phyloP scores from a whole-genome alignment of 2,329 filamentous ascomycete genomes.

The Cytospora schulzeri region DNA sequence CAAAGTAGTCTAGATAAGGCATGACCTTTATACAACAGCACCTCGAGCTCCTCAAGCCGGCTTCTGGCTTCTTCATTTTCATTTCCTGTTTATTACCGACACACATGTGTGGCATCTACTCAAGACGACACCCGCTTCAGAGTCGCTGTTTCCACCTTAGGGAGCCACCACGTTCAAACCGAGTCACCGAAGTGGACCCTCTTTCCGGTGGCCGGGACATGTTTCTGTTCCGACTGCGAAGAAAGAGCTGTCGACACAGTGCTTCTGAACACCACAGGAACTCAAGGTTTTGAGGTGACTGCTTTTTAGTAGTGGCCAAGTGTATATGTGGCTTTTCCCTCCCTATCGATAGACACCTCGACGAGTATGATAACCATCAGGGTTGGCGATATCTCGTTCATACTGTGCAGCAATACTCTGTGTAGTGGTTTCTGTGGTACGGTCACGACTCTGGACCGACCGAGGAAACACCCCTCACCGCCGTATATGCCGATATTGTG shows the following conservation, averaged over 20 bases:
- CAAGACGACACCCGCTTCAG: background rate
- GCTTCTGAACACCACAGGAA: no score
- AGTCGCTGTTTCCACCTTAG: slow-evolving; percentile 1
- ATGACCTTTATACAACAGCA: background rate
- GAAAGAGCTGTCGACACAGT: background rate
- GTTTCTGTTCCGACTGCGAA: background rate
- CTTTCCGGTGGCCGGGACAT: background rate
- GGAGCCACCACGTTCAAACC: slow-evolving; percentile 3
- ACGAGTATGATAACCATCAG: background rate
- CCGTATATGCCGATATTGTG: background rate
- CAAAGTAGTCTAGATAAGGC: background rate
- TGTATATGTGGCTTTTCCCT: background rate
- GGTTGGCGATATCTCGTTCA: no score
- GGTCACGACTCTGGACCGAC: background rate
- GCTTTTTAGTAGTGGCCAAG: background rate
- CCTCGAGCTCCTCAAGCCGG: background rate
- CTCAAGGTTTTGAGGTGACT: background rate
- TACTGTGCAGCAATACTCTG: no score
- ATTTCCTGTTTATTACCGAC: background rate
- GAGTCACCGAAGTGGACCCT: slow-evolving; percentile 10
- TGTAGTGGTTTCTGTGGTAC: background rate
- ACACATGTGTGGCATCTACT: slow-evolving; percentile 6
- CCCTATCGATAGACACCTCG: background rate
- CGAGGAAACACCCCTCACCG: background rate
- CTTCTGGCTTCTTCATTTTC: background rate